phyloP scores from a whole-genome alignment of 345 rosid genomes.

The Raphanus raphanistrum region DNA sequence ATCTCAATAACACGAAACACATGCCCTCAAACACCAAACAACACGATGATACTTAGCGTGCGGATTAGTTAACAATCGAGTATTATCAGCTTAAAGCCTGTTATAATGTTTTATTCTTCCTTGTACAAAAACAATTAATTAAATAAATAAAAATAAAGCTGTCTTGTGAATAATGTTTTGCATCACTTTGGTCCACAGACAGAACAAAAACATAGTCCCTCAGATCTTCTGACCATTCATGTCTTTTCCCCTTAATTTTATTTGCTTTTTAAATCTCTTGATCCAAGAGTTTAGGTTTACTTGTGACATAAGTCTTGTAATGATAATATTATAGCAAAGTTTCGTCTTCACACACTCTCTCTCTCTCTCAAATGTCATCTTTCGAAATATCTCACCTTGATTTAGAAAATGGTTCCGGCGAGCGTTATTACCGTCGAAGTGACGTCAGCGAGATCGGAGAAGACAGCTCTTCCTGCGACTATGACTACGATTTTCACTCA shows the following conservation, averaged over 20 bases:
- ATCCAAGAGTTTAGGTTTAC: constrained; percentile 42
- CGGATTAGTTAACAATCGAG: constrained; percentile 40
- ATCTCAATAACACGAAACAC: constrained; percentile 18
- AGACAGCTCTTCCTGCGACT: constrained; percentile 39
- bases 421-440: constrained; percentile 26
- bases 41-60: constrained; percentile 45
- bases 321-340: constrained; percentile 28
- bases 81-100: constrained; percentile 39
- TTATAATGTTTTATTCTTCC: neutral
- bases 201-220: constrained; percentile 35
- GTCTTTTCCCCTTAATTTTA: neutral
- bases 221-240: constrained; percentile 26
- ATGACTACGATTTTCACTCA: constrained; percentile 41
- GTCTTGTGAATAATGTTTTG: constrained; percentile 25
- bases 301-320: constrained; percentile 40
- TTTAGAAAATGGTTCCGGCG: constrained; percentile 29
- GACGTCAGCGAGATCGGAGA: constrained; percentile 34
- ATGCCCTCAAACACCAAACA: constrained; percentile 8
- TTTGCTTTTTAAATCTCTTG: constrained; percentile 33
- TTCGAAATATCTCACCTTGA: constrained; percentile 31
- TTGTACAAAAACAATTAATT: neutral
- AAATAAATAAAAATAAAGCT: constrained; percentile 13
- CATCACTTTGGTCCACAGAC: constrained; percentile 37
- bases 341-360: constrained; percentile 12
- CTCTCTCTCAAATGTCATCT: constrained; percentile 33